These are phyloP conservation scores for Penicillium sp. DNA, from an alignment of 2,329 filamentous ascomycete genomes.

Conservation along the genomic window DNA sequence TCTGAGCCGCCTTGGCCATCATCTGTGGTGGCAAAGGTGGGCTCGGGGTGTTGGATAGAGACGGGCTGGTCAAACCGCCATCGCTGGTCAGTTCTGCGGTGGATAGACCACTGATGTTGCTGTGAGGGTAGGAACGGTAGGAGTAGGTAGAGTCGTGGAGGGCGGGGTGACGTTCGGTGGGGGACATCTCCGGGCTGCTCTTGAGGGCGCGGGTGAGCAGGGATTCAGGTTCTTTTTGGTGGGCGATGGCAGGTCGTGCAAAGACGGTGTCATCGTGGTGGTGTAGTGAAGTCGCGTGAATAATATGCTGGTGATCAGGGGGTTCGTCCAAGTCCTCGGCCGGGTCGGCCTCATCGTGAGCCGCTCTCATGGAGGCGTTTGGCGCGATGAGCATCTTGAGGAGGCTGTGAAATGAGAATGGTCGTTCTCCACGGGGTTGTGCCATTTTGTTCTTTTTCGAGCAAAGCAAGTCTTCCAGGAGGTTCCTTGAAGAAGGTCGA, in stretches of 20 bases:
- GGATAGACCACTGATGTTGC: conserved; percentile 79
- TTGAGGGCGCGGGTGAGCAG: conserved; percentile 85
- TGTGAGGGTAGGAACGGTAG: conserved; percentile 65
- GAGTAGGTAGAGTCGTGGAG: conserved; percentile 58
- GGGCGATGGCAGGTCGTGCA: conserved; percentile 53
- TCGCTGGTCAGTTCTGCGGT: conserved; percentile 95
- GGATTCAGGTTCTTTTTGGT: conserved; percentile 79
- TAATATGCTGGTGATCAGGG: conserved; percentile 63
- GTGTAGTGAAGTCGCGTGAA: conserved; percentile 40
- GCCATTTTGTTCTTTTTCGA: conserved; percentile 40
- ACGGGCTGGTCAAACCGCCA: conserved; percentile 85
- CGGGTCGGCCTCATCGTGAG: conserved; percentile 65
- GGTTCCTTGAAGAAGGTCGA: conserved; percentile 14
- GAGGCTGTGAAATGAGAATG: conserved; percentile 48
- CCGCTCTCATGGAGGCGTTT: conserved; percentile 45
- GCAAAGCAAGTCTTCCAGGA: conserved; percentile 18
- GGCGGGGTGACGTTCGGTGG: conserved; percentile 40
- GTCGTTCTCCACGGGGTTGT: conserved; percentile 41
- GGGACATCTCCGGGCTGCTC: conserved; percentile 63
- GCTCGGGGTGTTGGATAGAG: conserved; percentile 85
- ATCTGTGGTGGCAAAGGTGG: conserved; percentile 69
- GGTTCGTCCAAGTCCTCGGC: conserved; percentile 85
- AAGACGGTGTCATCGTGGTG: conserved; percentile 46
- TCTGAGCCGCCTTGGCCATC: conserved; percentile 32
- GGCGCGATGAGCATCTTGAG: conserved; percentile 54